Conservation (phyloP, 2,329 filamentous ascomycete genomes). For the Calonectria hongkongensis region DNA sequence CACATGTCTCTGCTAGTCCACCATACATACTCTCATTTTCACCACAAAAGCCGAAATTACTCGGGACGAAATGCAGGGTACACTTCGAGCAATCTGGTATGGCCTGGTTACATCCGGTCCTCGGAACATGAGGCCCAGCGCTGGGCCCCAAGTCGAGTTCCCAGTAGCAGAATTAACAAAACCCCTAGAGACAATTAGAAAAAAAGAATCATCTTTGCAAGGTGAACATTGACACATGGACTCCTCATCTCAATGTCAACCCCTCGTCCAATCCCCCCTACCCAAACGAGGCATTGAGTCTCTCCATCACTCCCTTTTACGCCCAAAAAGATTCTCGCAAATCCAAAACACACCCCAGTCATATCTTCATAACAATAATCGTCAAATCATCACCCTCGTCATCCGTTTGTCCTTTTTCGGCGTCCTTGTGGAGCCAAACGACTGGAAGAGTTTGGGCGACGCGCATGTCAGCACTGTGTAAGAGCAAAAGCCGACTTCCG, state of each 20-base stretch:
- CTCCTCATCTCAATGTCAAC: no score
- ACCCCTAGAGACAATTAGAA: neutral
- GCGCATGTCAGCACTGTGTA: neutral
- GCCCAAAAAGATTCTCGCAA: neutral
- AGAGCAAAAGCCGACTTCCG: neutral
- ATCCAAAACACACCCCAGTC: neutral
- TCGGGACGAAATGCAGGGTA: no score
- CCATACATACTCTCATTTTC: no score
- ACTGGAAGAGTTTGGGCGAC: no score
- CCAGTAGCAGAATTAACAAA: neutral
- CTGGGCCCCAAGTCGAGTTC: neutral
- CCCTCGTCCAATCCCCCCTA: neutral
- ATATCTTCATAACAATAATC: neutral
- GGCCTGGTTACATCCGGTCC: neutral
- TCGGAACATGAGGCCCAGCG: neutral
- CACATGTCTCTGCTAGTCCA: no score
- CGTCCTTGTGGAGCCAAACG: neutral
- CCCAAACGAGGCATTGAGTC: neutral
- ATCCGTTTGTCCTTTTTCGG: neutral
- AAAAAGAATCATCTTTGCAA: neutral
- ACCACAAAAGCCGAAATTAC: no score
- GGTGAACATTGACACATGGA: neutral
- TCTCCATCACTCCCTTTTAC: neutral
- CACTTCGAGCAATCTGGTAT: no score
- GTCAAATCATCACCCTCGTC: neutral